Percentiles rank a stretch among this genome's conserved stretches.
These are phyloP conservation scores for Phlyctochytrium planicorne DNA, from an alignment of 192 early-diverging fungal genomes.

Conservation along the genomic window DNA sequence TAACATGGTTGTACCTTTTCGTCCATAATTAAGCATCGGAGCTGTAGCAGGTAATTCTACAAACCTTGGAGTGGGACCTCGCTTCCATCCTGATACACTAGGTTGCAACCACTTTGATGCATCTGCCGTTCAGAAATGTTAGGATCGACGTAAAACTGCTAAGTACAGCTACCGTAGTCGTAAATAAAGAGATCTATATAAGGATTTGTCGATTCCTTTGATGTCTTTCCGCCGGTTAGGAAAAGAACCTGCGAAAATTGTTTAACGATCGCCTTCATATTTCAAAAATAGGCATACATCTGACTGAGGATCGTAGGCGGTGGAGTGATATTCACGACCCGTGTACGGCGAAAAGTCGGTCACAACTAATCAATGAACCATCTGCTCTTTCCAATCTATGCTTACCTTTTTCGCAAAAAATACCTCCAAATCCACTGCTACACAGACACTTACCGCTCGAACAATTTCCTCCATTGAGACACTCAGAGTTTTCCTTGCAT, in stretches of 20 bases:
- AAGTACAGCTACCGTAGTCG: no score
- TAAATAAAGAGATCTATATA: not conserved
- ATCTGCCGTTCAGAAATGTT: no score
- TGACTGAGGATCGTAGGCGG: constrained; percentile 20
- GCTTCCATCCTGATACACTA: not conserved
- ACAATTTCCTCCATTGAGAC: constrained; percentile 19
- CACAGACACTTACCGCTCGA: constrained; percentile 22
- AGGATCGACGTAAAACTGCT: no score
- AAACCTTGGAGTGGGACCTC: not conserved
- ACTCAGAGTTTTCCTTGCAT: no score
- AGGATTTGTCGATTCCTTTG: not conserved
- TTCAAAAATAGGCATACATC: constrained; percentile 23
- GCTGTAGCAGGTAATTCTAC: no score
- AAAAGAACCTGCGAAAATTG: not conserved
- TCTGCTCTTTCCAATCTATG: no score
- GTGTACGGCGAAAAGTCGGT: no score
- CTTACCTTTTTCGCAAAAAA: constrained; percentile 31
- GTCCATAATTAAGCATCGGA: no score
- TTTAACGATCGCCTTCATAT: no score
- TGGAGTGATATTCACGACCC: constrained; percentile 29
- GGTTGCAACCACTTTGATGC: not conserved
- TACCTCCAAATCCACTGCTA: constrained; percentile 17
- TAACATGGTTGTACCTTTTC: constrained; percentile 28
- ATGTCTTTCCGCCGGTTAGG: not conserved
- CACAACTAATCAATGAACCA: no score